Conservation (phyloP, 257 asterid species). For the Oldenlandia corymbosa region DNA sequence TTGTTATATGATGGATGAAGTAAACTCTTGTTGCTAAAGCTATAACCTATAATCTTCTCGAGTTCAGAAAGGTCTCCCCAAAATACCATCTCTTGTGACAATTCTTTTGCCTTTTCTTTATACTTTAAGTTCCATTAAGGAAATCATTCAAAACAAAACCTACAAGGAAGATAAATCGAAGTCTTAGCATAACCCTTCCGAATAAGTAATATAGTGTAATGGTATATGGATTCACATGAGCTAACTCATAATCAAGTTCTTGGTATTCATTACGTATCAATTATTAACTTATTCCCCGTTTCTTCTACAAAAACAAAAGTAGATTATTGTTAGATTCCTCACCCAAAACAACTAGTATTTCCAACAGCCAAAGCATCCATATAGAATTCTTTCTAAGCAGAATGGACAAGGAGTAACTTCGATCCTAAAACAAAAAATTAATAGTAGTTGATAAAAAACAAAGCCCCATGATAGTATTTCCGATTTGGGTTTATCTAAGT, state of each 20-base stretch:
- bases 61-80: slow-evolving; percentile 40
- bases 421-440: background rate
- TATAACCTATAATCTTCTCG: slow-evolving; percentile 60
- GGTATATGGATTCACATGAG: background rate
- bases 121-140: slow-evolving; percentile 28
- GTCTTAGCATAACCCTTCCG: background rate
- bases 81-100: slow-evolving; percentile 20
- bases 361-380: background rate
- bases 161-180: slow-evolving; percentile 23
- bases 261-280: background rate
- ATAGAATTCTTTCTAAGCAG: background rate
- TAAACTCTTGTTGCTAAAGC: slow-evolving; percentile 47
- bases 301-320: background rate
- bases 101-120: slow-evolving; percentile 18
- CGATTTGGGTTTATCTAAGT: background rate
- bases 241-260: background rate
- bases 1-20: slow-evolving; percentile 42
- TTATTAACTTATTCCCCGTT: background rate
- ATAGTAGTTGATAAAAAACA: background rate
- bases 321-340: background rate
- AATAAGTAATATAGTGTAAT: background rate
- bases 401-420: background rate
- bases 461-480: background rate
- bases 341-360: background rate
- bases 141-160: slow-evolving; percentile 45